These are phyloP conservation scores for Vigna trinervia DNA, from an alignment of 306 rosid species.

Conservation along the genomic window DNA sequence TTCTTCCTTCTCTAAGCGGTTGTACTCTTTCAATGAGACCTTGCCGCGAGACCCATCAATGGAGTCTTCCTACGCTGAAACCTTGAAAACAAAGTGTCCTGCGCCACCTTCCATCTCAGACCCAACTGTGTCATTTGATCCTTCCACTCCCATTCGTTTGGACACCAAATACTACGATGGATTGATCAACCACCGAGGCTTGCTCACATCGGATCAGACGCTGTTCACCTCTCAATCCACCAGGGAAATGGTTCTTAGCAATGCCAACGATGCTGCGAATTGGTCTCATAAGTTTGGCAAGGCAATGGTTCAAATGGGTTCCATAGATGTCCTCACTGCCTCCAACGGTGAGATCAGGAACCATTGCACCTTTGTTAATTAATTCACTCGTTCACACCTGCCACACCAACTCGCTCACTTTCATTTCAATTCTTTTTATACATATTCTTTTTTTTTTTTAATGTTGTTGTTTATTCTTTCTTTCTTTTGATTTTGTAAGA, in stretches of 20 bases:
- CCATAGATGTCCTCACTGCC: conserved; percentile 46
- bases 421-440: no score
- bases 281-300: conserved; percentile 49
- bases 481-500: no score
- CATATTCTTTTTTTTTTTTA: no score
- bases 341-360: conserved; percentile 50
- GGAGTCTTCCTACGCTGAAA: neutral
- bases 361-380: conserved; percentile 35
- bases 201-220: conserved; percentile 52
- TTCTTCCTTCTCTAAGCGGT: conserved; percentile 46
- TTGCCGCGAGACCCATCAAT: conserved; percentile 50
- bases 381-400: neutral
- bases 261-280: conserved; percentile 21
- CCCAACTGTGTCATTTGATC: conserved; percentile 35
- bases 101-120: no score
- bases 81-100: no score
- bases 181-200: conserved; percentile 40
- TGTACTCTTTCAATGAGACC: conserved; percentile 49
- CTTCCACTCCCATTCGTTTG: conserved; percentile 48
- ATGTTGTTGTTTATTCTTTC: no score
- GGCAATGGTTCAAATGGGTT: conserved; percentile 60
- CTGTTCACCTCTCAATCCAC: conserved; percentile 36
- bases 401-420: no score
- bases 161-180: conserved; percentile 46
- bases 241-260: conserved; percentile 34